Percentiles rank a stretch among this genome's conserved stretches.
Evolutionary conservation across 2,329 filamentous ascomycete genomes (phyloP).

Genomic region (Pyrenophora seminiperda): DNA sequence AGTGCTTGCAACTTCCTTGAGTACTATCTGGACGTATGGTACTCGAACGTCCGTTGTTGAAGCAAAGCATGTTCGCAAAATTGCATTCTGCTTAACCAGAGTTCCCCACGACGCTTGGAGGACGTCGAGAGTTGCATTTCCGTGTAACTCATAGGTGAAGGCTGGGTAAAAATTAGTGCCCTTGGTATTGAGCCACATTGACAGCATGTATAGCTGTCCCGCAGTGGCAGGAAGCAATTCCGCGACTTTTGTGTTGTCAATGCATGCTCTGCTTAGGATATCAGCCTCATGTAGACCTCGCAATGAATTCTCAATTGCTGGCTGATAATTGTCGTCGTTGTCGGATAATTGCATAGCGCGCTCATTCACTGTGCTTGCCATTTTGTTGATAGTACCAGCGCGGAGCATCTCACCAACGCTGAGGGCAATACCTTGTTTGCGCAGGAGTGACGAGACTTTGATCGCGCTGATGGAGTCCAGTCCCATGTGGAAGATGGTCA

Average conservation of each 20-base stretch:
- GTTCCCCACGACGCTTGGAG: conserved; percentile 66
- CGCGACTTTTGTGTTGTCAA: conserved; percentile 58
- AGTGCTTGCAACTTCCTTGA: conserved; percentile 49
- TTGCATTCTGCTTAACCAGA: conserved; percentile 62
- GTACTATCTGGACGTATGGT: conserved; percentile 69
- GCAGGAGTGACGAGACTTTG: conserved; percentile 75
- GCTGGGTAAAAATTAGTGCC: conserved; percentile 74
- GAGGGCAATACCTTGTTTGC: conserved; percentile 65
- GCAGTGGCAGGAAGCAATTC: conserved; percentile 70
- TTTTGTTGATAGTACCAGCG: conserved; percentile 67
- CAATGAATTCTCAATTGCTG: conserved; percentile 33
- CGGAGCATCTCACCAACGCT: conserved; percentile 73
- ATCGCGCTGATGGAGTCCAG: conserved; percentile 92
- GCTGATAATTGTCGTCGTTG: not conserved
- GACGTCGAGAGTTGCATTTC: conserved; percentile 42
- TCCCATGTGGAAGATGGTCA: conserved; percentile 80
- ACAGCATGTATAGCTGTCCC: conserved; percentile 81
- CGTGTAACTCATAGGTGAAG: conserved; percentile 66
- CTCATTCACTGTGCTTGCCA: conserved; percentile 55
- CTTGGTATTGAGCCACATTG: conserved; percentile 70
- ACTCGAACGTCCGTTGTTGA: conserved; percentile 53
- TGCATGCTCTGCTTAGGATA: conserved; percentile 50
- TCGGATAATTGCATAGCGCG: conserved; percentile 7
- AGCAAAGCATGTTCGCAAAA: conserved; percentile 72
- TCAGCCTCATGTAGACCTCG: conserved; percentile 46